phyloP scores from a whole-genome alignment of 805 yeast genomes.

The Zygoascus flipseniorum region DNA sequence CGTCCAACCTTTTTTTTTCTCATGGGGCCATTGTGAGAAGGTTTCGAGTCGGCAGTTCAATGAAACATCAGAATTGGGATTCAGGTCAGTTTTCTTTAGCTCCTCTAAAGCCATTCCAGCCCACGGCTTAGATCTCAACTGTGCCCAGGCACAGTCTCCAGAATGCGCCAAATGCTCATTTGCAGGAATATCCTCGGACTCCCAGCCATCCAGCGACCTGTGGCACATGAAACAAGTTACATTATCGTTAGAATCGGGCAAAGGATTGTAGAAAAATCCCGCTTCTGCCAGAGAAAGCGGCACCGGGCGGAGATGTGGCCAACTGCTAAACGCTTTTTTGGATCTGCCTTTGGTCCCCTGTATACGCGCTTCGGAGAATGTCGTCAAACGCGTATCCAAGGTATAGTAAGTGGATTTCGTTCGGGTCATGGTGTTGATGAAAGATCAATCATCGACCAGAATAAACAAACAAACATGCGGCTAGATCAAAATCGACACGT shows the following conservation, averaged over 20 bases:
- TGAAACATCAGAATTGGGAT: conserved; percentile 19
- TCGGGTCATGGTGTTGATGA: neutral
- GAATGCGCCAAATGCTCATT: conserved; percentile 36
- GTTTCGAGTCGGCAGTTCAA: conserved; percentile 19
- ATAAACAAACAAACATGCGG: neutral
- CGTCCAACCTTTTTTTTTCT: conserved; percentile 29
- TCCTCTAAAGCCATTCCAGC: conserved; percentile 6
- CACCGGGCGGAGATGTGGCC: conserved; percentile 21
- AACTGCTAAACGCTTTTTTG: conserved; percentile 12
- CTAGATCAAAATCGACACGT: neutral
- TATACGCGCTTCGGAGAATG: conserved; percentile 10
- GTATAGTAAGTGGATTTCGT: conserved; percentile 2
- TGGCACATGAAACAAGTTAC: conserved; percentile 54
- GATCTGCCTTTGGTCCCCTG: conserved; percentile 13
- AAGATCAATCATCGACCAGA: neutral
- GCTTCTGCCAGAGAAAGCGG: conserved; percentile 39
- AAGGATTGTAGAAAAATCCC: conserved; percentile 56
- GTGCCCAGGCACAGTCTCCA: conserved; percentile 32
- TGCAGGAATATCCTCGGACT: conserved; percentile 39
- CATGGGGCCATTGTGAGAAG: conserved; percentile 31
- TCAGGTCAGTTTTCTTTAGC: conserved; percentile 10
- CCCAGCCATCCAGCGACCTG: conserved; percentile 54
- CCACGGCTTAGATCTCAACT: conserved; percentile 18
- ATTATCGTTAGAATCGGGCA: conserved; percentile 37
- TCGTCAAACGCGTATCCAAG: conserved; percentile 11